Conservation (phyloP, 1,284 basidiomycete genomes). For the Porphyrellus sp. region DNA sequence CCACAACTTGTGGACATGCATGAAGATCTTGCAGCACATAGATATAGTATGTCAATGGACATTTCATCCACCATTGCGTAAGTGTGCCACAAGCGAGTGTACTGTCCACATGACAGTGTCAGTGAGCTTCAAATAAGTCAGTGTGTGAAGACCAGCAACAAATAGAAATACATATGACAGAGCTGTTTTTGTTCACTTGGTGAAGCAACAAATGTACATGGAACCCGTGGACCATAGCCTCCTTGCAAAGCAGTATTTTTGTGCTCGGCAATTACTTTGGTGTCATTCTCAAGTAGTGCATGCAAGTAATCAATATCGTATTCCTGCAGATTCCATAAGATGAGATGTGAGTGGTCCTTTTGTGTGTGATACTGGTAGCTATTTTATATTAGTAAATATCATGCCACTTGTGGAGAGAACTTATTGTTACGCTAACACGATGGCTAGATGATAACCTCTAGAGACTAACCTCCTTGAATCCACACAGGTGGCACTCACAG, state of each 20-base stretch:
- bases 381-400: no score
- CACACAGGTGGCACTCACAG: no score
- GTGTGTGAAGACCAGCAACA: neutral
- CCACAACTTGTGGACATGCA: constrained; percentile 15
- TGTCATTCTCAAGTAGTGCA: constrained; percentile 18
- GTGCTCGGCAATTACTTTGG: neutral
- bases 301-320: constrained; percentile 14
- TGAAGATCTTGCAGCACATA: constrained; percentile 21
- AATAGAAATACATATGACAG: neutral
- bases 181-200: constrained; percentile 14
- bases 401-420: no score
- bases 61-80: constrained; percentile 7
- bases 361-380: neutral
- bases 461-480: no score
- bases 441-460: no score
- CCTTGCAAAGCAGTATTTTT: constrained; percentile 1
- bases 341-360: neutral
- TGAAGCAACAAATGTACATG: constrained; percentile 17
- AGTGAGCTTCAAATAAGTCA: constrained; percentile 13
- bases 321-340: constrained; percentile 1
- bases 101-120: constrained; percentile 17
- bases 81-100: constrained; percentile 8
- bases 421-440: no score
- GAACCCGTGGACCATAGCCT: constrained; percentile 24
- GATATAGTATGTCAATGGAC: constrained; percentile 18